phyloP scores from a whole-genome alignment of 2,329 filamentous ascomycete species.

The Gnomoniopsis smithogilvyi region DNA sequence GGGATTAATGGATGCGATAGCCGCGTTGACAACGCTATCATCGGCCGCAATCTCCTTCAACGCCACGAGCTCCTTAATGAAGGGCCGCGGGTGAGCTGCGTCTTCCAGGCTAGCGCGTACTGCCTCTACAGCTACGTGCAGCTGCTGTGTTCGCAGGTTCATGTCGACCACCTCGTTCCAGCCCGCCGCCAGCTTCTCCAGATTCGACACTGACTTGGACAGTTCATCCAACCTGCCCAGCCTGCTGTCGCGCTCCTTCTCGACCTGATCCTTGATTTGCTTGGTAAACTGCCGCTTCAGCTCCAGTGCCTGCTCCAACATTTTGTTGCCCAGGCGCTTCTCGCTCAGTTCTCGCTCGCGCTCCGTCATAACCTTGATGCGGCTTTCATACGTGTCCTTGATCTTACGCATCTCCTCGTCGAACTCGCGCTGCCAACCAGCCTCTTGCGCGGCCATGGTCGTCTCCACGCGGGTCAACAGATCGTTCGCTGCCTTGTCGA shows the following conservation, averaged over 20 bases:
- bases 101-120: constrained; percentile 81
- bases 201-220: constrained; percentile 70
- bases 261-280: constrained; percentile 77
- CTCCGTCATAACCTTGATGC: constrained; percentile 74
- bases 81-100: constrained; percentile 72
- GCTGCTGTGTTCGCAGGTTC: constrained; percentile 91
- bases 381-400: constrained; percentile 73
- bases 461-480: constrained; percentile 85
- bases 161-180: constrained; percentile 90
- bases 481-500: constrained; percentile 82
- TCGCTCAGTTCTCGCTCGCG: constrained; percentile 78
- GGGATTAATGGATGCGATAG: constrained; percentile 95
- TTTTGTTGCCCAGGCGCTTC: constrained; percentile 76
- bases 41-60: constrained; percentile 87
- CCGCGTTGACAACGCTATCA: constrained; percentile 83
- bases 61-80: constrained; percentile 88
- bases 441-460: constrained; percentile 77
- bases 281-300: constrained; percentile 81
- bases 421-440: constrained; percentile 82
- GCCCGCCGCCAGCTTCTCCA: constrained; percentile 81
- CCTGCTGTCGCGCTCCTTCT: constrained; percentile 82
- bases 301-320: constrained; percentile 85
- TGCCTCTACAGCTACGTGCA: constrained; percentile 92
- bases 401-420: constrained; percentile 80
- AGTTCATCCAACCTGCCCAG: constrained; percentile 83